Percentiles rank a stretch among this genome's conserved stretches.
Evolutionary conservation across 768 basidiomycete genomes (phyloP).

Genomic region (Exidia glandulosa): DNA sequence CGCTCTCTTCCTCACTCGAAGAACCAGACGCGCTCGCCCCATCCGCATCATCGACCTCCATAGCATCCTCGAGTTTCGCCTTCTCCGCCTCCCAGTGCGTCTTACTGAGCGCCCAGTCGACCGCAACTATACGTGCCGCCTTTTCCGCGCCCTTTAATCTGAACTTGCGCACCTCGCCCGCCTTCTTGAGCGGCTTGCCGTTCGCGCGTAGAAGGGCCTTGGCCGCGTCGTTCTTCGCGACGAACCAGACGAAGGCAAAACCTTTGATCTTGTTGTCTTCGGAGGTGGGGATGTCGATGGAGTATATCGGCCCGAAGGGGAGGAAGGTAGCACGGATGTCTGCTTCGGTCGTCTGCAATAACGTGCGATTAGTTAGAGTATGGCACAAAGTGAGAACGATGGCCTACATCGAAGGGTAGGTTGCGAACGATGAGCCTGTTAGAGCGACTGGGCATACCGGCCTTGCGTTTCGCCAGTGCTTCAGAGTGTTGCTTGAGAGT

Average conservation of each 20-base stretch:
- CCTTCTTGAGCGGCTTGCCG: slow-evolving; percentile 42
- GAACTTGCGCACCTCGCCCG: slow-evolving; percentile 41
- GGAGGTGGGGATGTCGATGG: slow-evolving; percentile 82
- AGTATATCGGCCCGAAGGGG: slow-evolving; percentile 77
- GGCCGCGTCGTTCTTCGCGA: slow-evolving; percentile 76
- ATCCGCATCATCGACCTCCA: slow-evolving; percentile 18
- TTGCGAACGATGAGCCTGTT: slow-evolving; percentile 87
- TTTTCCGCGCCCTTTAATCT: slow-evolving; percentile 33
- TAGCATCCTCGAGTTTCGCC: slow-evolving; percentile 34
- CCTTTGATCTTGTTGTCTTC: slow-evolving; percentile 63
- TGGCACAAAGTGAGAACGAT: background rate
- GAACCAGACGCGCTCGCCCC: slow-evolving; percentile 3
- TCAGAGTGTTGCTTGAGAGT: slow-evolving; percentile 81
- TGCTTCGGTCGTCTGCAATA: slow-evolving; percentile 59
- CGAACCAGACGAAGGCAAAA: slow-evolving; percentile 94
- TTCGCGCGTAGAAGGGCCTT: slow-evolving; percentile 71
- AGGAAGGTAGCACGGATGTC: slow-evolving; percentile 82
- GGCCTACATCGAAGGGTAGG: slow-evolving; percentile 50
- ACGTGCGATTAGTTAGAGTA: background rate
- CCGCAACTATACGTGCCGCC: slow-evolving; percentile 60
- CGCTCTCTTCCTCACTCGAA: background rate
- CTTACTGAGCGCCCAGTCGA: slow-evolving; percentile 95
- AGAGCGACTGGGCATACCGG: slow-evolving; percentile 50
- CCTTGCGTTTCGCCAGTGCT: slow-evolving; percentile 35
- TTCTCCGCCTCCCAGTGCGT: slow-evolving; percentile 81